phyloP scores from a whole-genome alignment of 495 filamentous ascomycete species.

The Penicillium ochrochloron region DNA sequence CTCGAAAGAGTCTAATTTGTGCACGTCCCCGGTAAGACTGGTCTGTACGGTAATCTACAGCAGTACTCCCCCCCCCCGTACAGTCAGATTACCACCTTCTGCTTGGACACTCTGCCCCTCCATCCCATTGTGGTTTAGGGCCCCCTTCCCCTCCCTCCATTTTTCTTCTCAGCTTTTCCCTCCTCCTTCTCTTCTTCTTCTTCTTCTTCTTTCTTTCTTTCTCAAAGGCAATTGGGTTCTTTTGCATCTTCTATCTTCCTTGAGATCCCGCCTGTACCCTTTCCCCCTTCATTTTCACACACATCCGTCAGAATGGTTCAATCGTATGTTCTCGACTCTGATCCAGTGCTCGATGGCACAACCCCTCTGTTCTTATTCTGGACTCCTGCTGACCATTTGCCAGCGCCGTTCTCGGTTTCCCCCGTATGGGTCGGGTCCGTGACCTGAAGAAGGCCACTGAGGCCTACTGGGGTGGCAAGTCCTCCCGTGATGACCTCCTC shows the following conservation, averaged over 20 bases:
- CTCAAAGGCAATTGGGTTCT: slow-evolving; percentile 34
- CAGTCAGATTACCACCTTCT: background rate
- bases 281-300: slow-evolving; percentile 28
- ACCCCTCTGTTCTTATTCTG: slow-evolving; percentile 29
- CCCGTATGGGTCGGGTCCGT: slow-evolving; percentile 95
- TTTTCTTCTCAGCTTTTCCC: slow-evolving; percentile 37
- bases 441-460: slow-evolving; percentile 99
- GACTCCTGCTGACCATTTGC: slow-evolving; percentile 22
- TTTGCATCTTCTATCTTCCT: slow-evolving; percentile 24
- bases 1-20: background rate
- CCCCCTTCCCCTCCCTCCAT: slow-evolving; percentile 33
- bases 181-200: slow-evolving; percentile 27
- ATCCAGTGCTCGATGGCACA: slow-evolving; percentile 26
- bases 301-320: slow-evolving; percentile 74
- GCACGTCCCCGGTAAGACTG: background rate
- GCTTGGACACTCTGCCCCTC: slow-evolving; percentile 28
- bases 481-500: slow-evolving; percentile 84
- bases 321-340: slow-evolving; percentile 56
- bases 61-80: background rate
- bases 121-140: slow-evolving; percentile 30
- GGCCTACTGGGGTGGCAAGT: slow-evolving; percentile 94
- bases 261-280: slow-evolving; percentile 29
- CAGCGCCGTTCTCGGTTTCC: slow-evolving; percentile 75
- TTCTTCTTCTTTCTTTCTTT: slow-evolving; percentile 28
- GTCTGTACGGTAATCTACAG: slow-evolving; percentile 2